phyloP scores from a whole-genome alignment of 2,329 filamentous ascomycete species.

The Penicillium sp. region DNA sequence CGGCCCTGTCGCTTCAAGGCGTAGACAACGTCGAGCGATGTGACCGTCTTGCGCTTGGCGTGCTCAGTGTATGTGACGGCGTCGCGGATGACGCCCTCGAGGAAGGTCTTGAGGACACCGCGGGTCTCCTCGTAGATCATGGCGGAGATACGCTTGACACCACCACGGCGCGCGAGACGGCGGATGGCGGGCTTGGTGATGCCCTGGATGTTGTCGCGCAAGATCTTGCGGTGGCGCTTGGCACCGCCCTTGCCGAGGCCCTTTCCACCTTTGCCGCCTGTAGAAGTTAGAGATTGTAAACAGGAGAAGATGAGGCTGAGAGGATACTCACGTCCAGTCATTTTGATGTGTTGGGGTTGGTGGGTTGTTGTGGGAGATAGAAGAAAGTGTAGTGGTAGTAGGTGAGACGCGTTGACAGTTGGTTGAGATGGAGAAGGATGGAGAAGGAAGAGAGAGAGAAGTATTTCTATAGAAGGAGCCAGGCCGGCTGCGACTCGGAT shows the following conservation, averaged over 20 bases:
- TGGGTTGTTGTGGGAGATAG: conserved; percentile 21
- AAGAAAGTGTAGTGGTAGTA: conserved; percentile 15
- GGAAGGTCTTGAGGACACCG: conserved; percentile 78
- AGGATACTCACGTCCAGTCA: conserved; percentile 56
- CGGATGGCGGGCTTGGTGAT: conserved; percentile 99
- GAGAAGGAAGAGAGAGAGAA: conserved; percentile 24
- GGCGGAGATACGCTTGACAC: conserved; percentile 99
- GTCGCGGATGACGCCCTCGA: conserved; percentile 75
- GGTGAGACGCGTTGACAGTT: conserved; percentile 10
- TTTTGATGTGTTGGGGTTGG: conserved; percentile 43
- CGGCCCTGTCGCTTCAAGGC: conserved; percentile 62
- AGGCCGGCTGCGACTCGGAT: conserved; percentile 30
- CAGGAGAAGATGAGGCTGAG: neutral
- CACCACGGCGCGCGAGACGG: conserved; percentile 97
- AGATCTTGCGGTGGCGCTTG: conserved; percentile 99
- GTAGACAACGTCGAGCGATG: conserved; percentile 60
- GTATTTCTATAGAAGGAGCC: conserved; percentile 38
- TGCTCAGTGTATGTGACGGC: conserved; percentile 80
- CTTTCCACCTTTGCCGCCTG: conserved; percentile 94
- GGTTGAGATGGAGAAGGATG: conserved; percentile 19
- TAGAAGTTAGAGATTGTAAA: conserved; percentile 41
- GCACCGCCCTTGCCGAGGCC: conserved; percentile 97
- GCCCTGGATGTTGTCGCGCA: conserved; percentile 99
- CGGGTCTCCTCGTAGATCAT: conserved; percentile 86
- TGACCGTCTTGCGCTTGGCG: conserved; percentile 64